Evolutionary conservation across 2,329 filamentous ascomycete genomes (phyloP), one percentile per base, ranked within the genome.

Genomic region (Sarocladium kiliense): DNA sequence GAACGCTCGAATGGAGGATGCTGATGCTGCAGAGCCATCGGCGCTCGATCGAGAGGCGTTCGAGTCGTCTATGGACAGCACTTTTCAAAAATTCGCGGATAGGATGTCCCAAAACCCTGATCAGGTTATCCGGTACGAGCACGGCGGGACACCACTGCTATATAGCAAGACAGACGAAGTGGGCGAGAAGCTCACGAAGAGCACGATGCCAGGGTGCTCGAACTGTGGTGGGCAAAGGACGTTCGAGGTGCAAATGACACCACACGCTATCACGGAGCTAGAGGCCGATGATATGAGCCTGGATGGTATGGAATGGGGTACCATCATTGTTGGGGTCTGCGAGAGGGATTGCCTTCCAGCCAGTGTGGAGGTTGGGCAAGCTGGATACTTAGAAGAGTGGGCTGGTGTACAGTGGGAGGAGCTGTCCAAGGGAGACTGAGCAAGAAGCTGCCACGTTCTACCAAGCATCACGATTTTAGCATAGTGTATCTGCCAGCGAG

Each of bases 351-450:
- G 94, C 67, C 77, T 80, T 63, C 82, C 84, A 16, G 69, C 70
- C 5, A 80, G 81, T 1, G 78, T 84, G 6, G 70, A 71, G 12
- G 75, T 79, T 34, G 88, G 85, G 0, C 79, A 85, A 64, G 81
- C 85, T 1, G 89, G 86, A 1, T 97, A 95, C 71, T 65, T 91
- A 18, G 94, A 97, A 75, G 94, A 99, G 72, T 99, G 94, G 93
- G 85, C 82, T n/a, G 94, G 93, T 6, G 94, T 97, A 60, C 94
- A 99, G 71, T 99, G 93, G 94, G 94, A 99, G 72, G 92, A 97
- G 71, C 65, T 84, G 58, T 68, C 67, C 30, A 76, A 73, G 65
- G 59, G 61, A 25, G 67, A 71, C 53, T 69, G 60, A 61, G 57
- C 23, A 18, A 27, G 3, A 23, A 21, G 19, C 49, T 26, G 30